Percentiles rank a stretch among this genome's conserved stretches.
Evolutionary conservation across 495 filamentous ascomycete genomes (phyloP).

Genomic region (Hypoxylon rickii): DNA sequence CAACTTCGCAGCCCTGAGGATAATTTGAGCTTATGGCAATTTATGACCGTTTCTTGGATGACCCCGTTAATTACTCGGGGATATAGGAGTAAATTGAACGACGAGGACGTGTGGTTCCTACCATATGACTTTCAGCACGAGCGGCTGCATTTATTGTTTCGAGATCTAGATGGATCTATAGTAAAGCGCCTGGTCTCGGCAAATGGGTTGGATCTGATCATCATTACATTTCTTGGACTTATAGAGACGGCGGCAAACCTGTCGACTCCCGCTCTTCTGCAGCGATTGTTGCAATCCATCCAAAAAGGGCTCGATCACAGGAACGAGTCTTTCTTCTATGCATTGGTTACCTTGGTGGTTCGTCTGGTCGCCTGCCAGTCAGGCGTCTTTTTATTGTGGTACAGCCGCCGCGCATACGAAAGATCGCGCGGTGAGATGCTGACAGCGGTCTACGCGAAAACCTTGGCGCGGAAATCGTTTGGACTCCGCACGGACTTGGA

Average conservation of each 20-base stretch:
- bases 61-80: slow-evolving; percentile 68
- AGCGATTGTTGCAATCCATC: slow-evolving; percentile 72
- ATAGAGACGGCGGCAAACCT: slow-evolving; percentile 68
- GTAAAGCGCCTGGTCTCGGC: slow-evolving; percentile 68
- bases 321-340: slow-evolving; percentile 67
- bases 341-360: slow-evolving; percentile 61
- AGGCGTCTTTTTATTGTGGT: slow-evolving; percentile 74
- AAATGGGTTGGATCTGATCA: slow-evolving; percentile 75
- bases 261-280: slow-evolving; percentile 68
- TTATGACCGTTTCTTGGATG: slow-evolving; percentile 84
- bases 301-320: slow-evolving; percentile 53
- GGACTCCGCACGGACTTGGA: slow-evolving; percentile 30
- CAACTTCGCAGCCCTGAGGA: slow-evolving; percentile 80
- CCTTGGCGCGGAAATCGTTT: slow-evolving; percentile 72
- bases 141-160: slow-evolving; percentile 71
- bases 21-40: slow-evolving; percentile 77
- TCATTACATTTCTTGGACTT: slow-evolving; percentile 63
- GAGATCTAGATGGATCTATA: slow-evolving; percentile 72
- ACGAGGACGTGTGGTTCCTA: slow-evolving; percentile 79
- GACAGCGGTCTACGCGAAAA: slow-evolving; percentile 87
- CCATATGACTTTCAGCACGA: slow-evolving; percentile 77
- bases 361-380: slow-evolving; percentile 67
- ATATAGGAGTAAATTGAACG: slow-evolving; percentile 64
- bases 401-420: slow-evolving; percentile 74
- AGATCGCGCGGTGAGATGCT: slow-evolving; percentile 82